Conservation (phyloP, 352 stramenopile species). For the Plasmopara viticola region DNA sequence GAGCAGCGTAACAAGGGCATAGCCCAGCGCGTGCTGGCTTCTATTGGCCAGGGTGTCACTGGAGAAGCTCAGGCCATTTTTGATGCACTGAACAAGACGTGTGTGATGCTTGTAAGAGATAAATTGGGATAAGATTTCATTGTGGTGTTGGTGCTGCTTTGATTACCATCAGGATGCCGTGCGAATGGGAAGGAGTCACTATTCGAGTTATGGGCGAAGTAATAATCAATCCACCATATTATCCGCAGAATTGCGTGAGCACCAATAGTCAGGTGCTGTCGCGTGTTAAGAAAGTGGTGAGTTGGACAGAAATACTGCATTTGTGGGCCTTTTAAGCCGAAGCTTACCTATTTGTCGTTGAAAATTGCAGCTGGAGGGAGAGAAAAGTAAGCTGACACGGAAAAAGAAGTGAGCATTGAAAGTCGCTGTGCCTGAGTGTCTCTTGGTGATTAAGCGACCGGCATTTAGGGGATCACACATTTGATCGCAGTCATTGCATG, state of each 20-base stretch:
- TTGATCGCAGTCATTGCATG: too few relatives aligned
- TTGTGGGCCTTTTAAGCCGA: background rate
- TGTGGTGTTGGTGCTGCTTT: constrained; percentile 4
- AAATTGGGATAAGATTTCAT: constrained; percentile 9
- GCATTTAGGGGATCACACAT: too few relatives aligned
- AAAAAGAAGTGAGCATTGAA: too few relatives aligned
- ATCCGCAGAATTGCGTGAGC: constrained; percentile 72
- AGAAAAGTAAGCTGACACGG: constrained; percentile 56
- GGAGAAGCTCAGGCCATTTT: constrained; percentile 75
- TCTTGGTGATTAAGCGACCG: too few relatives aligned
- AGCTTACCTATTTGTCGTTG: background rate
- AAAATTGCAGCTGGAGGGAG: constrained; percentile 48
- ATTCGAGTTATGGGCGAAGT: constrained; percentile 85
- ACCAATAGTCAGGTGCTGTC: constrained; percentile 65
- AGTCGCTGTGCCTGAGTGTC: too few relatives aligned
- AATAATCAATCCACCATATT: constrained; percentile 79
- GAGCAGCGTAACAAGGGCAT: constrained; percentile 72
- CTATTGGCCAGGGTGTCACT: constrained; percentile 72
- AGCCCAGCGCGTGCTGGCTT: constrained; percentile 64
- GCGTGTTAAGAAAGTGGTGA: constrained; percentile 82
- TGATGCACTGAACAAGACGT: constrained; percentile 87
- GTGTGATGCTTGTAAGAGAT: constrained; percentile 10
- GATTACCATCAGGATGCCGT: constrained; percentile 54
- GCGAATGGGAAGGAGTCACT: constrained; percentile 72
- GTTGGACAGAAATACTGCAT: constrained; percentile 8